A percentile compares a stretch with the other conserved stretches of the same genome.
These are phyloP conservation scores for Corymbia maculata DNA, from an alignment of 345 rosid species.

Conservation along the genomic window DNA sequence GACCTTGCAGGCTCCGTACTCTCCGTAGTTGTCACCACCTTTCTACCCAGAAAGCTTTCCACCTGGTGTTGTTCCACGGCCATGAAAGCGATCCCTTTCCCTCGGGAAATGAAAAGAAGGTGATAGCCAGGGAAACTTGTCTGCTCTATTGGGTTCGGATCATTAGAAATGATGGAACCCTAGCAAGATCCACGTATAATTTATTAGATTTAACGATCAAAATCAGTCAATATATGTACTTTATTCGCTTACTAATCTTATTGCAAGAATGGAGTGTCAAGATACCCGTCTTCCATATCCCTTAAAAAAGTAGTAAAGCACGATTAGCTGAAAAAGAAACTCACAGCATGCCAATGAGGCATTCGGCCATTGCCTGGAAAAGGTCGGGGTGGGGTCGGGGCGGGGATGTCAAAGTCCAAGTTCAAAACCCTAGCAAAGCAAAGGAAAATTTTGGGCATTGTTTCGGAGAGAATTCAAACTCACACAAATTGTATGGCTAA, in stretches of 20 bases:
- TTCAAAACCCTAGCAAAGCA: not conserved
- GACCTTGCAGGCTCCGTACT: not conserved
- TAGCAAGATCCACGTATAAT: fast-evolving
- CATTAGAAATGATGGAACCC: not conserved
- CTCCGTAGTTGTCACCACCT: not conserved
- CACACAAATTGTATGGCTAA: too few relatives aligned
- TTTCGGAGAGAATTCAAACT: too few relatives aligned
- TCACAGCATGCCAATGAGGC: not conserved
- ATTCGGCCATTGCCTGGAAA: not conserved
- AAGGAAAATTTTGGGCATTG: too few relatives aligned
- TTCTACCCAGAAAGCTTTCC: not conserved
- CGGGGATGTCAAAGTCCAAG: not conserved
- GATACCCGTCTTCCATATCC: not conserved
- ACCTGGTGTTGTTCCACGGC: not conserved
- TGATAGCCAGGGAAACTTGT: not conserved
- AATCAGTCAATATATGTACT: not conserved
- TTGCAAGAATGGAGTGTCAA: fast-evolving
- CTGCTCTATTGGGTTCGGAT: not conserved
- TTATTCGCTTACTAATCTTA: not conserved
- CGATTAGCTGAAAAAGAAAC: not conserved
- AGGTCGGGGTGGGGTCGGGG: not conserved
- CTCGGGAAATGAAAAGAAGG: not conserved
- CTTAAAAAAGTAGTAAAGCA: not conserved
- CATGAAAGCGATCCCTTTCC: not conserved
- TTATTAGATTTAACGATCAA: not conserved